A percentile compares a stretch with the other conserved stretches of the same genome.
phyloP scores from a whole-genome alignment of 768 basidiomycete genomes.

The Termitomyces sp. region DNA sequence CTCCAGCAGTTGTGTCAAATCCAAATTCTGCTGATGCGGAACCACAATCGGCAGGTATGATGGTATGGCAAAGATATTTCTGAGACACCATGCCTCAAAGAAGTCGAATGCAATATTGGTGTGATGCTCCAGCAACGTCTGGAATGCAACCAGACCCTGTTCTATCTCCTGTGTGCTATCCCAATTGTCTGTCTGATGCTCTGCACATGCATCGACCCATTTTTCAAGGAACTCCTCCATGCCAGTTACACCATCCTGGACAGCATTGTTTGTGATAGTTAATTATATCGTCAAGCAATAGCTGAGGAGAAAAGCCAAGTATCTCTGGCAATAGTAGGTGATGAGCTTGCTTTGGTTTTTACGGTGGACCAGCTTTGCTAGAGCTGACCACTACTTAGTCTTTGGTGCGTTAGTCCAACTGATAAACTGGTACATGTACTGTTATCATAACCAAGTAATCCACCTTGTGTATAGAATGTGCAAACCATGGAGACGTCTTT shows the following conservation, averaged over 20 bases:
- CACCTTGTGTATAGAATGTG: not conserved
- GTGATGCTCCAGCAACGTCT: slow-evolving; percentile 83
- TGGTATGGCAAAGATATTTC: slow-evolving; percentile 82
- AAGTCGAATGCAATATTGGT: slow-evolving; percentile 89
- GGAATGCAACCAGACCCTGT: slow-evolving; percentile 79
- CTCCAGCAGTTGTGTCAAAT: slow-evolving; percentile 55
- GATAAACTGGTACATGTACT: too few relatives aligned
- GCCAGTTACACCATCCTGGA: slow-evolving; percentile 72
- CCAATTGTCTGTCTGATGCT: slow-evolving; percentile 37
- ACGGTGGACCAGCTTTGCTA: slow-evolving; percentile 2
- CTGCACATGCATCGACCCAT: slow-evolving; percentile 65
- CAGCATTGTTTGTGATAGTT: slow-evolving; percentile 77
- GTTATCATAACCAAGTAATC: not conserved
- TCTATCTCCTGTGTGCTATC: slow-evolving; percentile 67
- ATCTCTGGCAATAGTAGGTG: slow-evolving; percentile 64
- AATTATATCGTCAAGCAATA: slow-evolving; percentile 81
- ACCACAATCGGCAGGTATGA: slow-evolving; percentile 64
- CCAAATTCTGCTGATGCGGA: slow-evolving; percentile 69
- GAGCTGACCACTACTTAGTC: too few relatives aligned
- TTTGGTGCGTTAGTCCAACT: too few relatives aligned
- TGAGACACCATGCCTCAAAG: slow-evolving; percentile 84
- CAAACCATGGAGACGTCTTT: not conserved
- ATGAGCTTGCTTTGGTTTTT: slow-evolving; percentile 18
- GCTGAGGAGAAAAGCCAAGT: slow-evolving; percentile 79
- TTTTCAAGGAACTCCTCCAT: slow-evolving; percentile 73